A percentile compares a stretch with the other conserved stretches of the same genome.
phyloP scores from a whole-genome alignment of 352 stramenopile genomes.

The Pseudoperonospora humuli region DNA sequence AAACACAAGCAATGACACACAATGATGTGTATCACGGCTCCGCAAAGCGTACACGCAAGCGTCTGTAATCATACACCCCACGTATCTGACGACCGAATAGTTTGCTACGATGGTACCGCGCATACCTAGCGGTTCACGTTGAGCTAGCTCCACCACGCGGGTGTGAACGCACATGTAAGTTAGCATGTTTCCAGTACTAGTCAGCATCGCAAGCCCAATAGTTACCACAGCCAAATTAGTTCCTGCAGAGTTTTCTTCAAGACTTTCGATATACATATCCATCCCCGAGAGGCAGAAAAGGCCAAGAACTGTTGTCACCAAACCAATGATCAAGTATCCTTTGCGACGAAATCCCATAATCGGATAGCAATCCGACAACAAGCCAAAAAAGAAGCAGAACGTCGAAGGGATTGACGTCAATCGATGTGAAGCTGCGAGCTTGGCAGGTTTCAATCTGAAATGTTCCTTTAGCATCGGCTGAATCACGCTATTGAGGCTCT shows the following conservation, averaged over 20 bases:
- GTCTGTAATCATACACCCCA: slow-evolving; percentile 24
- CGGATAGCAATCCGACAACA: slow-evolving; percentile 70
- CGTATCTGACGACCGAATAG: slow-evolving; percentile 32
- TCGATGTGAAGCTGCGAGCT: slow-evolving; percentile 17
- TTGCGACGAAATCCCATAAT: slow-evolving; percentile 76
- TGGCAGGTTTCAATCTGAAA: slow-evolving; percentile 16
- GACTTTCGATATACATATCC: slow-evolving; percentile 13
- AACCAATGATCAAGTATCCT: slow-evolving; percentile 67
- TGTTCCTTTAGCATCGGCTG: slow-evolving; percentile 23
- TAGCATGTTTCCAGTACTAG: slow-evolving; percentile 27
- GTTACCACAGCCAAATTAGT: slow-evolving; percentile 9
- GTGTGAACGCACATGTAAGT: slow-evolving; percentile 34
- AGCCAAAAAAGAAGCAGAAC: slow-evolving; percentile 74
- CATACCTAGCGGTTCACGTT: slow-evolving; percentile 27
- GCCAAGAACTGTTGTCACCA: slow-evolving; percentile 21
- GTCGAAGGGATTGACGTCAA: slow-evolving; percentile 49
- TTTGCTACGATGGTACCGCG: slow-evolving; percentile 34
- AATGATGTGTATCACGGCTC: slow-evolving; percentile 6
- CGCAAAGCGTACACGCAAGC: slow-evolving; percentile 9
- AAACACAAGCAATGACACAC: slow-evolving; percentile 20
- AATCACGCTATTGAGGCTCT: slow-evolving; percentile 19
- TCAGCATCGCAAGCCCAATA: slow-evolving; percentile 20
- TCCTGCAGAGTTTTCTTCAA: slow-evolving; percentile 2
- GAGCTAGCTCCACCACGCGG: slow-evolving; percentile 34
- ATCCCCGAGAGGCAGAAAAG: slow-evolving; percentile 25